Base-by-base conservation (phyloP, 1,284 basidiomycete genomes). In the Tilletiaria anomala region DNA sequence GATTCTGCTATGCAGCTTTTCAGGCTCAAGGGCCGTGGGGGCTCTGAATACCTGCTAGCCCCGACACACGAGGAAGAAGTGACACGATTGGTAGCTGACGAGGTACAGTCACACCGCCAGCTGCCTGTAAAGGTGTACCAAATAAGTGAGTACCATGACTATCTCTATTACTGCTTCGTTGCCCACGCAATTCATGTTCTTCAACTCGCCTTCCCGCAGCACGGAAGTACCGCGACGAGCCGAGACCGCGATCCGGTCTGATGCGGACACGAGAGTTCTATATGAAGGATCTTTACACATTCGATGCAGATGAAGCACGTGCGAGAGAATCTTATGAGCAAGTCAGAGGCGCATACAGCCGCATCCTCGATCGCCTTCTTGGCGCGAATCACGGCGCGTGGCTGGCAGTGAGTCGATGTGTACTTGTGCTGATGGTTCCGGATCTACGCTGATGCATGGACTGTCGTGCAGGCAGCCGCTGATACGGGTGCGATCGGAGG, bases 31-130 rank as follows among this genome's bases (percentile, higher is more conserved):
- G 68, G 68, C 39, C 48, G 68, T 1, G 55, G 53, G 14, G 47
- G 53, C 3, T 34, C 51, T n/a, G 53, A 68, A 15, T 60, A 53
- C 43, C 39, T 69, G 5, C 56, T 69, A 1, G 68, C 53, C 8
- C 68, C 68, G 1, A 69, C 68, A 2, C 63, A 68, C 39, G 68
- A 69, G 40, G 68, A 69, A 41, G 68, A 69, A 29, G 55, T 69
- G 21, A 69, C 68, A 2, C 46, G 50, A 18, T 46, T 69, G 17
- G 53, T 69, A 19, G 50, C 53, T 4, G 23, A 48, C 14, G 62
- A 67, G 18, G 43, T 67, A 22, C 51, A 58, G 6, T 55, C 48
- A 16, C 46, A 54, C 20, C 49, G 56, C 8, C 43, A 56, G 14
- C 50, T 69, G 2, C 68, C 68, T 3, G 43, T 69, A 3, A 43